Conservation (phyloP, 2,329 filamentous ascomycete species). For the Aspergillus brunneoviolaceus region DNA sequence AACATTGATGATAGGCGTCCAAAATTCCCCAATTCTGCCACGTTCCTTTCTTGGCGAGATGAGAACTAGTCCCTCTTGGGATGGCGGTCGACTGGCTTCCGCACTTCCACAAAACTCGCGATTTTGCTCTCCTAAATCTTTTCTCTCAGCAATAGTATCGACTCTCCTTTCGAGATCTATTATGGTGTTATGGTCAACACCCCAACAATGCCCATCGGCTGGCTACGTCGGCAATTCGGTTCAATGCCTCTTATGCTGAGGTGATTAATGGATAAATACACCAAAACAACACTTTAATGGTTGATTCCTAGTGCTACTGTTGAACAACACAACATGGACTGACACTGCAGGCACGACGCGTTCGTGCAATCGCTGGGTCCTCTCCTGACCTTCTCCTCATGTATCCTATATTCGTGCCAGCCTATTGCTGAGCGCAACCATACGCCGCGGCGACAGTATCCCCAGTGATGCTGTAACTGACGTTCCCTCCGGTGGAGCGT, state of each 20-base stretch:
- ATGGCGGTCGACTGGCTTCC: constrained; percentile 20
- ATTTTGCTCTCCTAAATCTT: constrained; percentile 8
- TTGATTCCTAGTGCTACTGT: no score
- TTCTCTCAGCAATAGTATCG: neutral
- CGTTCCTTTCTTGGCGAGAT: constrained; percentile 16
- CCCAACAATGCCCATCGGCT: neutral
- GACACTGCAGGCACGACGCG: neutral
- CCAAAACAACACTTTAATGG: neutral
- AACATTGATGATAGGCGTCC: constrained; percentile 13
- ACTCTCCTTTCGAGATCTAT: neutral
- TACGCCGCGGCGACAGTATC: constrained; percentile 56
- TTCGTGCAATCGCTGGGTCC: neutral
- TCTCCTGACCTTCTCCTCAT: neutral
- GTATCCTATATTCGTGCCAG: neutral
- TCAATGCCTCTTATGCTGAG: neutral
- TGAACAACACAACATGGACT: neutral
- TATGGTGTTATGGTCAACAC: neutral
- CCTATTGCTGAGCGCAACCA: constrained; percentile 7
- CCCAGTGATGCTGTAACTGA: constrained; percentile 57
- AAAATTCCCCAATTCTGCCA: constrained; percentile 25
- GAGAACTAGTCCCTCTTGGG: constrained; percentile 12
- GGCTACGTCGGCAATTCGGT: neutral
- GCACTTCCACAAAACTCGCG: constrained; percentile 12
- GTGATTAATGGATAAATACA: neutral
- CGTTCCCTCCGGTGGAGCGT: constrained; percentile 64